Evolutionary conservation across 257 asterid species (phyloP), one percentile per base, ranked within the genome.

Genomic region (Solanum virginianum): DNA sequence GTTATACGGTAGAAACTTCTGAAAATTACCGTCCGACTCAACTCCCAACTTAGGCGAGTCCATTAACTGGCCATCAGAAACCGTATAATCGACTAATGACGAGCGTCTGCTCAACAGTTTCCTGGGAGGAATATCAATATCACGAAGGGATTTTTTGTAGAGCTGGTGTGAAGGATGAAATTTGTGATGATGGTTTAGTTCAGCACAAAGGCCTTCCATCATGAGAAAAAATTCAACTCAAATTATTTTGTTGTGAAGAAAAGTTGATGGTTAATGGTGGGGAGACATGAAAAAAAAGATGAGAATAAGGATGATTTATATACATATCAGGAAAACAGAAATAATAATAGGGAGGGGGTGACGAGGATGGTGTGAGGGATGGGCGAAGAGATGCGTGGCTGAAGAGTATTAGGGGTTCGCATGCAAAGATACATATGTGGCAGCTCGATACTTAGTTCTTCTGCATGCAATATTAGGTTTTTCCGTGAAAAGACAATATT

Each of bases 371-470:
- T 80, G 92, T 89, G 91, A 87, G 92, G 94, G 85, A 93, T 92
- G 98, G 98, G 96, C 86, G 20, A 70, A 84, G 80, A 63, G 93
- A 80, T 93, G 97, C 99, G 98, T 94, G 99, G 97, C 99, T 87
- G 87, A 87, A 89, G 59, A 88, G 91, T 68, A 92, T 89, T 88
- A 88, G 93, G 92, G 90, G 80, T 86, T 85, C 88, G 88, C 98
- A 93, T 93, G 98, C 97, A 89, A 45, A 84, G 56, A 0, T 47
- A 57, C 36, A 85, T 92, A 94, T 91, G 98, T 96, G 99, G 98
- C 97, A 93, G 87, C 94, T 90, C 87, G 71, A 87, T 47, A 89
- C 87, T 79, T 87, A 84, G 55, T 91, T 69, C 22, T 83, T 60
- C 12, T 88, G 90, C 98, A 93, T 93, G 98, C 95, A 92, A 84